phyloP scores from a whole-genome alignment of 768 basidiomycete genomes.

The Ephemerocybe angulata region DNA sequence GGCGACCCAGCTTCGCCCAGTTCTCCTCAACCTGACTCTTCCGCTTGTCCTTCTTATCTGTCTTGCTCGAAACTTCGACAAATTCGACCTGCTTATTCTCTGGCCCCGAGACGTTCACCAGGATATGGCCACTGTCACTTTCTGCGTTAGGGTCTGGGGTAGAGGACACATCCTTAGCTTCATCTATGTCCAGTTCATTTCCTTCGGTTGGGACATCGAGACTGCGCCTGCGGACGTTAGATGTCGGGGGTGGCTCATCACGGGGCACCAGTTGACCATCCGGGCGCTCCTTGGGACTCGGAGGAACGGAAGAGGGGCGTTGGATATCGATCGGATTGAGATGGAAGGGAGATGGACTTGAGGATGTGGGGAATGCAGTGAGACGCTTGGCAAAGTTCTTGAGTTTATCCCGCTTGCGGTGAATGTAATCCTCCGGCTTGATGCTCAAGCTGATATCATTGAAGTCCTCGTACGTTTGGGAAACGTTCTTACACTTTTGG shows the following conservation, averaged over 20 bases:
- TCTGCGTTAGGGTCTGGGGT: not conserved
- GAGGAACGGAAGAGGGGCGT: constrained; percentile 14
- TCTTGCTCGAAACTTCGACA: not conserved
- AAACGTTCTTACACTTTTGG: constrained; percentile 90
- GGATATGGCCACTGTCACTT: constrained; percentile 1
- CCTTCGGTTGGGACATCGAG: constrained; percentile 11
- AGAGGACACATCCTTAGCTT: not conserved
- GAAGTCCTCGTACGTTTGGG: constrained; percentile 91
- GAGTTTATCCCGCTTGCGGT: constrained; percentile 73
- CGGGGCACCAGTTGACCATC: constrained; percentile 11
- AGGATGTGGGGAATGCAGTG: constrained; percentile 33
- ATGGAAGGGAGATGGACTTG: not conserved
- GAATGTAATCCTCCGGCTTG: constrained; percentile 72
- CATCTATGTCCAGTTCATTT: not conserved
- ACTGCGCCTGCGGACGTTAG: constrained; percentile 12
- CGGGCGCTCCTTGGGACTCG: constrained; percentile 13
- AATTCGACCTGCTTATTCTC: constrained; percentile 8
- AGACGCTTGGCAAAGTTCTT: constrained; percentile 70
- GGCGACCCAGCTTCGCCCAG: constrained; percentile 64
- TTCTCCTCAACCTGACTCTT: constrained; percentile 8
- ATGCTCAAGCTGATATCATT: constrained; percentile 90
- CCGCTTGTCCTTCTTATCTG: constrained; percentile 1
- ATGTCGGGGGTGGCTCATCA: constrained; percentile 8
- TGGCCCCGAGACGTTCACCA: constrained; percentile 1
- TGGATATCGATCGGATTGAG: constrained; percentile 3